phyloP scores from a whole-genome alignment of 257 asterid genomes.

The Nicotiana obtusifolia region DNA sequence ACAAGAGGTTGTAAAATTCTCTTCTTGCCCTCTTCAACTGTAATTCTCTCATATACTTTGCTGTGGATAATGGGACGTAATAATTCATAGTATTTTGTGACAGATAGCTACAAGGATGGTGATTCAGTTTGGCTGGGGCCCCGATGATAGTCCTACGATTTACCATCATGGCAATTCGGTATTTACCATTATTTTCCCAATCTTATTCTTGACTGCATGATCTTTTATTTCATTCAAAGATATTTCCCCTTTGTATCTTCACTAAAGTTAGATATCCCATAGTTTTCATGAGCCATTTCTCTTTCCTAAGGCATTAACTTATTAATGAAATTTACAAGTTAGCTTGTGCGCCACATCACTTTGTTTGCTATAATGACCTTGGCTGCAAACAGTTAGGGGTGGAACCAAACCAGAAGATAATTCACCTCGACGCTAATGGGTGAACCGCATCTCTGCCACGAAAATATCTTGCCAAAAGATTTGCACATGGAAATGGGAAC shows the following conservation, averaged over 20 bases:
- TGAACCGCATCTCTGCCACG: background rate
- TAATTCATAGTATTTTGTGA: constrained; percentile 18
- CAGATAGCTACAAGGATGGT: constrained; percentile 98
- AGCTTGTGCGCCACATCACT: background rate
- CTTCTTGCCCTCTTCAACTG: background rate
- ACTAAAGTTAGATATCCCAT: constrained; percentile 1
- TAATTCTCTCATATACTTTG: constrained; percentile 7
- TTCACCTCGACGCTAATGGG: background rate
- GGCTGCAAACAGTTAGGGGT: constrained; percentile 3
- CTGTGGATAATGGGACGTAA: constrained; percentile 15
- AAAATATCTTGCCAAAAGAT: background rate
- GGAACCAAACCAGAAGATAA: background rate
- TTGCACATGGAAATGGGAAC: background rate
- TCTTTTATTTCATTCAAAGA: background rate
- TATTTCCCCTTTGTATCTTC: background rate
- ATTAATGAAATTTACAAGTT: background rate
- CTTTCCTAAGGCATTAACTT: background rate
- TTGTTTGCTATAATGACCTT: background rate
- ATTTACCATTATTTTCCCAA: background rate
- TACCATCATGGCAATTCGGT: constrained; percentile 59
- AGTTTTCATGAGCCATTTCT: background rate
- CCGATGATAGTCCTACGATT: constrained; percentile 76
- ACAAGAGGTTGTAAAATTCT: constrained; percentile 61
- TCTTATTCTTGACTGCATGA: background rate
- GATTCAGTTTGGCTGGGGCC: constrained; percentile 94